These are phyloP conservation scores for Acer yangbiense DNA, from an alignment of 345 rosid species.

Conservation along the genomic window DNA sequence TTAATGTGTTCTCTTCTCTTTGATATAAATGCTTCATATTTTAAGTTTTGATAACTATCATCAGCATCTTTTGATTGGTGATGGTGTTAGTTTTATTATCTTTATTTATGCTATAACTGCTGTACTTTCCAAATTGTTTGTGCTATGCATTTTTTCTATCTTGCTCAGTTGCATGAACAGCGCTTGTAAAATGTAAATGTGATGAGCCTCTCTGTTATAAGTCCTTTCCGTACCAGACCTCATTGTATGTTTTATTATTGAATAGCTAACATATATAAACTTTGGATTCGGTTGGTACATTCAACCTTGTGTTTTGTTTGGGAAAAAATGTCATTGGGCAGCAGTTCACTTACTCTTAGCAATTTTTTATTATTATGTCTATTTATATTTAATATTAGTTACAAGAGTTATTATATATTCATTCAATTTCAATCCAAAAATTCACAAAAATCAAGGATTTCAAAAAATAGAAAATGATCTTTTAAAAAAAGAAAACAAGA, in stretches of 20 bases:
- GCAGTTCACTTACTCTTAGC: background rate
- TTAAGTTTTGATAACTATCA: background rate
- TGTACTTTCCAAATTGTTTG: background rate
- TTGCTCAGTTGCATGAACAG: background rate
- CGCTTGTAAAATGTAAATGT: background rate
- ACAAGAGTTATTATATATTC: no score
- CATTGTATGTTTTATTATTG: background rate
- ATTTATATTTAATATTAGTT: no score
- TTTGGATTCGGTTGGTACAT: background rate
- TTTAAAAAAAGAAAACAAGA: no score
- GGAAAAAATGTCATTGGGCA: background rate
- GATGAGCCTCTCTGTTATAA: background rate
- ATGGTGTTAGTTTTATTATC: background rate
- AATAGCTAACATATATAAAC: background rate
- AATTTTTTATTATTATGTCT: background rate
- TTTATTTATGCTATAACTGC: background rate
- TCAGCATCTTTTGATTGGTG: background rate
- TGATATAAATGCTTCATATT: background rate
- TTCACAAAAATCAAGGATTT: no score
- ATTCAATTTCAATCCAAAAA: no score
- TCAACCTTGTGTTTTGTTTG: background rate
- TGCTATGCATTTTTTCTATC: background rate
- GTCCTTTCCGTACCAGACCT: background rate
- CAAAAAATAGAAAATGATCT: no score
- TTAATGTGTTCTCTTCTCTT: background rate